A percentile compares a stretch with the other conserved stretches of the same genome.
Evolutionary conservation across 768 basidiomycete genomes (phyloP).

Genomic region (Lactarius sp.): DNA sequence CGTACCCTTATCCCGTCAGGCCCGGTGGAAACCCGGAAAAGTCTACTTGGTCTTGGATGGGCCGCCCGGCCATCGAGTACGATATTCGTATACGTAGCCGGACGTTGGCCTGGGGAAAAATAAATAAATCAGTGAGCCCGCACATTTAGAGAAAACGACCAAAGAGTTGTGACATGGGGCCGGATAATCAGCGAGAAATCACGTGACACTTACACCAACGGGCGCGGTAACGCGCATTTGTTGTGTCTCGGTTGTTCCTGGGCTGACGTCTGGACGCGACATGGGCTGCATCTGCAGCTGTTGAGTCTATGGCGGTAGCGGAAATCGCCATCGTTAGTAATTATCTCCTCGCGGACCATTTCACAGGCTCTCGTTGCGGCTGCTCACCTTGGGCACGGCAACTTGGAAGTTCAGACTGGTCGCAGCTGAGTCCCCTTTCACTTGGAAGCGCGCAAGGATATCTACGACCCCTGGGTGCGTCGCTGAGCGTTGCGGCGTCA

Average conservation of each 20-base stretch:
- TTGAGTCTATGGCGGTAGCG: conserved; percentile 60
- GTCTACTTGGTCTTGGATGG: conserved; percentile 88
- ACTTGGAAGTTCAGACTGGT: conserved; percentile 88
- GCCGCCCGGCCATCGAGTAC: conserved; percentile 63
- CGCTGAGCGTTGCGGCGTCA: conserved; percentile 81
- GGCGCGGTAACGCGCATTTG: conserved; percentile 92
- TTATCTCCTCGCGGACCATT: not conserved
- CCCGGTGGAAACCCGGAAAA: conserved; percentile 85
- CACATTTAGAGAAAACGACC: not conserved
- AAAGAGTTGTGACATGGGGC: not conserved
- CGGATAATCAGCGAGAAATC: not conserved
- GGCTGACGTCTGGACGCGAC: conserved; percentile 75
- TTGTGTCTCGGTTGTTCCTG: conserved; percentile 85
- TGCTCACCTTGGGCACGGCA: conserved; percentile 85
- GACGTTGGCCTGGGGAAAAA: conserved; percentile 57
- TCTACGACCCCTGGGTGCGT: conserved; percentile 85
- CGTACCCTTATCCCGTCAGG: conserved; percentile 43
- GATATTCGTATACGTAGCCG: conserved; percentile 83
- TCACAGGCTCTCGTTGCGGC: not conserved
- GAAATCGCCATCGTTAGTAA: not conserved
- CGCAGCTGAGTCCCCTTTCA: conserved; percentile 47
- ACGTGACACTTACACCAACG: conserved; percentile 58
- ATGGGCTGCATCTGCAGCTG: conserved; percentile 98
- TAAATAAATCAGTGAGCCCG: not conserved
- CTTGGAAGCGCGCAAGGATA: conserved; percentile 84